Evolutionary conservation across 768 basidiomycete genomes (phyloP).

Genomic region (Neoboletus subvelutipes): DNA sequence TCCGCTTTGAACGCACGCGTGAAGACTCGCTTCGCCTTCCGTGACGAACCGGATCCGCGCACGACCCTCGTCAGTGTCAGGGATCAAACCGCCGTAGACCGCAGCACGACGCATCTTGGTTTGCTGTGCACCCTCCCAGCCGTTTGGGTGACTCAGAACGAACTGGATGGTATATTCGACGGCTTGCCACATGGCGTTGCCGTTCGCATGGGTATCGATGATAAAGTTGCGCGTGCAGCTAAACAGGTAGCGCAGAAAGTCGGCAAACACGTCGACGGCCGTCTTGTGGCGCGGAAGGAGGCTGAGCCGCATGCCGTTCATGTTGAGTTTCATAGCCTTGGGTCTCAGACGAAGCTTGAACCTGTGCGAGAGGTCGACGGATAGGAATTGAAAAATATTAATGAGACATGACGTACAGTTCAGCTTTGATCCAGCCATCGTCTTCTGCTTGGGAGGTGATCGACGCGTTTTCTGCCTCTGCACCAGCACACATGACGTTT

Average conservation of each 20-base stretch:
- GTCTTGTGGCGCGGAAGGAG: constrained; percentile 65
- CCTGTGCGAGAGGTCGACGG: constrained; percentile 33
- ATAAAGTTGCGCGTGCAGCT: constrained; percentile 74
- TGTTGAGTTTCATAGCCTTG: constrained; percentile 73
- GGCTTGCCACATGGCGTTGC: constrained; percentile 63
- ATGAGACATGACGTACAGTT: constrained; percentile 54
- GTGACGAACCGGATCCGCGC: constrained; percentile 78
- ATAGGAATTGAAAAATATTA: not conserved
- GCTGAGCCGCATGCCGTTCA: constrained; percentile 81
- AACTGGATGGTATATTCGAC: constrained; percentile 71
- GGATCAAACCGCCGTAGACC: constrained; percentile 67
- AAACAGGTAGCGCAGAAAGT: constrained; percentile 75
- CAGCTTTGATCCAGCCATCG: constrained; percentile 72
- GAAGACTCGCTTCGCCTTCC: constrained; percentile 81
- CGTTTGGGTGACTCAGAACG: constrained; percentile 78
- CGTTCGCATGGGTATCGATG: constrained; percentile 81
- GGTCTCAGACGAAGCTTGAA: constrained; percentile 82
- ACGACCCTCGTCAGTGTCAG: constrained; percentile 71
- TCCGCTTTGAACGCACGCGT: constrained; percentile 76
- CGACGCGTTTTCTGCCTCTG: constrained; percentile 67
- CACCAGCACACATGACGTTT: constrained; percentile 67
- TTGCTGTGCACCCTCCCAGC: constrained; percentile 77
- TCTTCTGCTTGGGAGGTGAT: constrained; percentile 69
- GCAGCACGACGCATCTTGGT: constrained; percentile 76
- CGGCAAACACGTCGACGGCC: constrained; percentile 74